Percentiles rank a stretch among this genome's conserved stretches.
Evolutionary conservation across 768 basidiomycete species (phyloP).

Genomic region (Tylopilus subfusipes): DNA sequence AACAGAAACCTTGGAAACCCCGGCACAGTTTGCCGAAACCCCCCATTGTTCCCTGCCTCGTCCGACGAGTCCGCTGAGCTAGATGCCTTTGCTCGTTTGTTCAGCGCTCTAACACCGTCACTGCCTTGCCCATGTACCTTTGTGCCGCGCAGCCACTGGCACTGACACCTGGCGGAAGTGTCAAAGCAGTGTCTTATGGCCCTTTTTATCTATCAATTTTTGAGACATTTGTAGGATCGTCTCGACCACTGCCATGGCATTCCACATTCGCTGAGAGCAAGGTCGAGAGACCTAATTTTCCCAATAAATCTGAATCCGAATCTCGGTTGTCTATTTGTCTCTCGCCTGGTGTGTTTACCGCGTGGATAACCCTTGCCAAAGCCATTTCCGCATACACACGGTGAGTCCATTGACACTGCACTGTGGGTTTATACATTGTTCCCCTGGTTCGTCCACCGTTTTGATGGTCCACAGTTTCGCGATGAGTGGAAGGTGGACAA

Average conservation of each 20-base stretch:
- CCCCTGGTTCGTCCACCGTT: neutral
- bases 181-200: neutral
- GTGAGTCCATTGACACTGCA: neutral
- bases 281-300: neutral
- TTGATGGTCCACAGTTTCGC: neutral
- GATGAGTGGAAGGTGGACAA: neutral
- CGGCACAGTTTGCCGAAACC: conserved; percentile 19
- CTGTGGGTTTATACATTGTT: neutral
- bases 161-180: neutral
- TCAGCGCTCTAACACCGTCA: conserved; percentile 16
- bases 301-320: neutral
- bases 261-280: neutral
- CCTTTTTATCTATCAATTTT: neutral
- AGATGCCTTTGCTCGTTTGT: neutral
- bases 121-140: neutral
- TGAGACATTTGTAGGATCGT: neutral
- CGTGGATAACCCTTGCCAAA: conserved; percentile 1
- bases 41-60: conserved; percentile 17
- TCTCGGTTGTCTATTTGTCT: neutral
- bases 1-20: conserved; percentile 25
- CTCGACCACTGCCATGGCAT: neutral
- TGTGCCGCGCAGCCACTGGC: neutral
- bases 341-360: conserved; percentile 12
- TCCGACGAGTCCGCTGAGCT: neutral
- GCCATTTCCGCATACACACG: neutral